phyloP scores from a whole-genome alignment of 768 basidiomycete species.

The Hericium coralloides region DNA sequence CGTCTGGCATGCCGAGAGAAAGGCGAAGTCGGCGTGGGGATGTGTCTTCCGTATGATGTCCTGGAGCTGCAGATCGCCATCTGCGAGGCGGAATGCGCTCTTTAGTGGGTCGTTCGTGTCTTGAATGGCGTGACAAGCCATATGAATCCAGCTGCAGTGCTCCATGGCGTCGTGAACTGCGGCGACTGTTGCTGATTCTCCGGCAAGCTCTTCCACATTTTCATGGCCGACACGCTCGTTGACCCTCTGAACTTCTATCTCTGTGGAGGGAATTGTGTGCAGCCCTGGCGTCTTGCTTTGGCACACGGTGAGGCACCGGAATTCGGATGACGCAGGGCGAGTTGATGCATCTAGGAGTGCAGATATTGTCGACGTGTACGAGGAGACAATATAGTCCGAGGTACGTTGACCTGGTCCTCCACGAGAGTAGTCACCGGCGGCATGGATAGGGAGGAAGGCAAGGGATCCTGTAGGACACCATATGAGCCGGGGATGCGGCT shows the following conservation, averaged over 20 bases:
- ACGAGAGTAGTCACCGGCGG: not conserved
- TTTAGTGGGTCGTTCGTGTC: not conserved
- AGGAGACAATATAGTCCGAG: not conserved
- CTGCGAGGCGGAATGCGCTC: not conserved
- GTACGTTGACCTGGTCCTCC: not conserved
- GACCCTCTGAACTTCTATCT: not conserved
- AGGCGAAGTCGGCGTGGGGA: not conserved
- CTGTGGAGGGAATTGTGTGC: not conserved
- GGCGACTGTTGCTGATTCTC: not conserved
- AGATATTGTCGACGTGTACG: not conserved
- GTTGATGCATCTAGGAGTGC: not conserved
- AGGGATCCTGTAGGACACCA: not conserved
- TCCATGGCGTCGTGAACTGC: not conserved
- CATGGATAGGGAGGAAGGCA: not conserved
- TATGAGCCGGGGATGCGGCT: not conserved
- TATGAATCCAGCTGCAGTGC: not conserved
- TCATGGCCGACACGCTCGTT: not conserved
- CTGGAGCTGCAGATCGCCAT: not conserved
- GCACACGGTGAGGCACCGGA: not conserved
- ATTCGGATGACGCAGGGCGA: not conserved
- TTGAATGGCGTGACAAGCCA: not conserved
- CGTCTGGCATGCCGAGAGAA: not conserved
- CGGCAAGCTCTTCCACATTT: not conserved
- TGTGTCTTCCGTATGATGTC: not conserved
- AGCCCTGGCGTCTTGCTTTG: not conserved